A percentile compares a stretch with the other conserved stretches of the same genome.
Evolutionary conservation across 495 filamentous ascomycete species (phyloP).

Genomic region (Elasticomyces elasticus): DNA sequence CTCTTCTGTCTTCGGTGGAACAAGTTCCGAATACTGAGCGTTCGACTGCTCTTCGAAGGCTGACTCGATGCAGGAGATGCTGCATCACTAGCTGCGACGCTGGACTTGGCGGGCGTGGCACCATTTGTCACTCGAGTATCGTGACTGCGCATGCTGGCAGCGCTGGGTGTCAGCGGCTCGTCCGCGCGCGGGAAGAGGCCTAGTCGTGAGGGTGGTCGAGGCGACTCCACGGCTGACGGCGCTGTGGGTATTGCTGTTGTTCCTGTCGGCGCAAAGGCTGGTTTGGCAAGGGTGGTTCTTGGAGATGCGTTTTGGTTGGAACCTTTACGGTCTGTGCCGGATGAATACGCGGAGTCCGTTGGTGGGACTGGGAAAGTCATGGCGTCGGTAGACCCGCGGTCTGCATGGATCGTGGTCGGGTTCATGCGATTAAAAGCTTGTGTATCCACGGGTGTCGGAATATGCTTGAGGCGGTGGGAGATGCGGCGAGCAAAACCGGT

Average conservation of each 20-base stretch:
- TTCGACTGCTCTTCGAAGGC: neutral
- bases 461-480: conserved; percentile 17
- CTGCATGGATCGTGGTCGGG: too few species aligned
- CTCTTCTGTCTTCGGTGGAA: conserved; percentile 1
- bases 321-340: neutral
- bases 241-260: neutral
- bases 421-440: neutral
- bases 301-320: neutral
- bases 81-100: neutral
- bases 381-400: too few species aligned
- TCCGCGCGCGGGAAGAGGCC: conserved; percentile 5
- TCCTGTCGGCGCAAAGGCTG: neutral
- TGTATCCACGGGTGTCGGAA: neutral
- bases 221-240: neutral
- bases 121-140: neutral
- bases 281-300: neutral
- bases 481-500: conserved; percentile 16
- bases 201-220: conserved; percentile 4
- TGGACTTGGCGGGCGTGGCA: neutral
- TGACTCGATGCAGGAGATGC: neutral
- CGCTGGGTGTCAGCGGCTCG: conserved; percentile 5
- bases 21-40: neutral
- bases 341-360: neutral
- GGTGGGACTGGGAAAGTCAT: neutral
- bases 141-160: conserved; percentile 7